Percentiles rank a stretch among this genome's conserved stretches.
phyloP scores from a whole-genome alignment of 305 asterid genomes.

The Fraxinus latifolia region DNA sequence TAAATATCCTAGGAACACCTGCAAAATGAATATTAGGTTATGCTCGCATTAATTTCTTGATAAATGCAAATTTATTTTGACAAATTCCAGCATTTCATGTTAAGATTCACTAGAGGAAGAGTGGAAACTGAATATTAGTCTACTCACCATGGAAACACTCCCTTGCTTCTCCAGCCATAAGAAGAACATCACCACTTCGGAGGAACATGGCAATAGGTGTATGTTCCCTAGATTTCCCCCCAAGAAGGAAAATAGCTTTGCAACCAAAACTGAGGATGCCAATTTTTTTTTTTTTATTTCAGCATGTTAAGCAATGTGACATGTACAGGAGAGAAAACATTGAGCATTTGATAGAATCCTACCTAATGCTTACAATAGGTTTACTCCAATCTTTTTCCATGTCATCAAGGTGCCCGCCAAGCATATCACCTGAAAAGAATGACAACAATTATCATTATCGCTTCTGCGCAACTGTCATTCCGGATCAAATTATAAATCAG shows the following conservation, averaged over 20 bases:
- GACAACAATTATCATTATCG: background rate
- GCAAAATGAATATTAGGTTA: constrained; percentile 16
- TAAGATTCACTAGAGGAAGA: constrained; percentile 3
- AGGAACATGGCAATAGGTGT: constrained; percentile 81
- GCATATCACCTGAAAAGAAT: constrained; percentile 69
- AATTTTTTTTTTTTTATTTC: constrained; percentile 6
- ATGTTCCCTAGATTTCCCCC: constrained; percentile 80
- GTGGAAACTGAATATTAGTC: constrained; percentile 1
- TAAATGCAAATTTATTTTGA: background rate
- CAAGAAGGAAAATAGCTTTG: constrained; percentile 93
- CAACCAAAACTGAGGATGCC: constrained; percentile 67
- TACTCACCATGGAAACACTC: constrained; percentile 87
- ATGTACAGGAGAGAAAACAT: background rate
- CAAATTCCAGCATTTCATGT: background rate
- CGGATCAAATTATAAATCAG: background rate
- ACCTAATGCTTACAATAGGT: constrained; percentile 99
- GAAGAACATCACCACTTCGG: constrained; percentile 83
- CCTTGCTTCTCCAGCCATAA: constrained; percentile 94
- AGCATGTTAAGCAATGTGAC: background rate
- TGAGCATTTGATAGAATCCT: constrained; percentile 10
- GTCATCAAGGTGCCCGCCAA: constrained; percentile 99
- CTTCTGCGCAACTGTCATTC: background rate
- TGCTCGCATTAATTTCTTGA: background rate
- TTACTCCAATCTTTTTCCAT: constrained; percentile 99
- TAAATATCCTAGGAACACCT: constrained; percentile 92